These are phyloP conservation scores for Chytriomyces sp. DNA, from an alignment of 192 early-diverging fungal species.

Conservation along the genomic window DNA sequence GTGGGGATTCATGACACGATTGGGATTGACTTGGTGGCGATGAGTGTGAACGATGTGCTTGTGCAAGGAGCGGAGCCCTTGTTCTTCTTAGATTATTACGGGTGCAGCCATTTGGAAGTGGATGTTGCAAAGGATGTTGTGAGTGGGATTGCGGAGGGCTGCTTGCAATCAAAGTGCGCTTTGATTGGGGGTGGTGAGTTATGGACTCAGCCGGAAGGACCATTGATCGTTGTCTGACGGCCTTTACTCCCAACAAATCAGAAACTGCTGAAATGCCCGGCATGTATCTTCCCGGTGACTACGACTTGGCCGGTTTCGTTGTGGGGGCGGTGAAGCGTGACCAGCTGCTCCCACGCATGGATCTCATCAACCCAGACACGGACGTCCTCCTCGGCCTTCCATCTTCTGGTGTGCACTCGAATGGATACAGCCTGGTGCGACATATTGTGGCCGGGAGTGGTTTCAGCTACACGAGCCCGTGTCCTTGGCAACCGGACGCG, in stretches of 20 bases:
- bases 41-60: constrained; percentile 98
- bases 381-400: constrained; percentile 89
- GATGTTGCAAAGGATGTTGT: constrained; percentile 89
- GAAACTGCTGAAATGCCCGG: constrained; percentile 99
- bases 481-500: constrained; percentile 69
- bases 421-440: constrained; percentile 98
- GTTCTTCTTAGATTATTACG: constrained; percentile 99
- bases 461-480: constrained; percentile 72
- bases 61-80: constrained; percentile 99
- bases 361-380: constrained; percentile 66
- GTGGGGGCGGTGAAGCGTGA: constrained; percentile 94
- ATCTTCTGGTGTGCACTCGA: constrained; percentile 98
- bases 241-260: no score
- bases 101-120: constrained; percentile 90
- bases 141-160: constrained; percentile 92
- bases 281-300: constrained; percentile 77
- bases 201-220: no score
- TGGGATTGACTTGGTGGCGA: constrained; percentile 96
- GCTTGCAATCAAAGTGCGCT: constrained; percentile 85
- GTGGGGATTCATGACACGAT: constrained; percentile 88
- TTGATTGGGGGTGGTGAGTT: constrained; percentile 98
- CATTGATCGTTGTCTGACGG: no score
- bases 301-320: constrained; percentile 95
- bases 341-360: constrained; percentile 82
- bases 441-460: constrained; percentile 75